A percentile compares a stretch with the other conserved stretches of the same genome.
phyloP scores from a whole-genome alignment of 208 protist species.

The Borovskyia barvae region DNA sequence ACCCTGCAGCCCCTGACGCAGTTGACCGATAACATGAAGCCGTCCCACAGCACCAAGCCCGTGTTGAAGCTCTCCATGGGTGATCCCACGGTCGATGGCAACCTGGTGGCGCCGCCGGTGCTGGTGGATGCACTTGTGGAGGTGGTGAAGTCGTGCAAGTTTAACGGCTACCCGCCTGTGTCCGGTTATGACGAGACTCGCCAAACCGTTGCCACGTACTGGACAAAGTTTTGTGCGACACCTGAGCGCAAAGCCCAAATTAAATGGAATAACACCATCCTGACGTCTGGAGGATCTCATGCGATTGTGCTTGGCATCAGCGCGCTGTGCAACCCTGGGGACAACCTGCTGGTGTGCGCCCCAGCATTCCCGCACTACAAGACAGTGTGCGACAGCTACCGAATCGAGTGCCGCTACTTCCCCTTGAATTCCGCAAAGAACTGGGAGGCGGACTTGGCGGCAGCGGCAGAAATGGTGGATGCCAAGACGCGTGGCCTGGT shows the following conservation, averaged over 20 bases:
- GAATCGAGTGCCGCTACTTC: conserved; percentile 83
- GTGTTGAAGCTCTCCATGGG: conserved; percentile 66
- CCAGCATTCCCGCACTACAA: conserved; percentile 95
- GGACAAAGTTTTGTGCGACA: conserved; percentile 32
- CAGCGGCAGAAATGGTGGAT: conserved; percentile 74
- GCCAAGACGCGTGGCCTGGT: conserved; percentile 84
- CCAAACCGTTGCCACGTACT: conserved; percentile 52
- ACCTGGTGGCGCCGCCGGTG: conserved; percentile 39
- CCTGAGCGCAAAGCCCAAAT: conserved; percentile 27
- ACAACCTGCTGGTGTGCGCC: conserved; percentile 91
- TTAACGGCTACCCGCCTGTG: conserved; percentile 76
- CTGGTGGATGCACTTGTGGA: conserved; percentile 57
- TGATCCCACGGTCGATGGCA: conserved; percentile 71
- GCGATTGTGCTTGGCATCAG: conserved; percentile 86
- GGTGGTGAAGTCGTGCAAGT: conserved; percentile 33
- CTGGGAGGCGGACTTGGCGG: conserved; percentile 89
- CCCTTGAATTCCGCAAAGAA: conserved; percentile 69
- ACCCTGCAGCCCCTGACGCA: conserved; percentile 82
- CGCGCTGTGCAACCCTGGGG: conserved; percentile 71
- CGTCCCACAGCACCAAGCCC: conserved; percentile 40
- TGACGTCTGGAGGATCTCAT: conserved; percentile 85
- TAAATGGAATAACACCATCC: conserved; percentile 63
- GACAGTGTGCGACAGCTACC: conserved; percentile 76
- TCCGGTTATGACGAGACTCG: conserved; percentile 47
- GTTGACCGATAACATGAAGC: conserved; percentile 85